Conservation (phyloP, 768 basidiomycete species). For the Nevesoporus exiguus region DNA sequence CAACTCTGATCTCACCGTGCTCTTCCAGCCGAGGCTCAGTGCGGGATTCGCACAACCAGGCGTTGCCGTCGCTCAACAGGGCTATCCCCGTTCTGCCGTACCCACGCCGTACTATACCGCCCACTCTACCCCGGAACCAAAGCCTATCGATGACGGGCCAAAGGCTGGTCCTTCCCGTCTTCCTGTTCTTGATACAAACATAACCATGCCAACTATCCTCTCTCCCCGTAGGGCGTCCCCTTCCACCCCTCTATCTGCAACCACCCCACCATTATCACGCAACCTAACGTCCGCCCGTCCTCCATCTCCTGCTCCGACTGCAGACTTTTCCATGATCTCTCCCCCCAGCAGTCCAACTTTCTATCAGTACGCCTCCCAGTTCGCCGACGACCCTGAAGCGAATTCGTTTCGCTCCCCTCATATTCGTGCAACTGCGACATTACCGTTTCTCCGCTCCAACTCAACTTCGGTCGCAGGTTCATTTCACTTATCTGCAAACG, state of each 20-base stretch:
- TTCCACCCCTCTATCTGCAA: slow-evolving; percentile 26
- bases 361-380: slow-evolving; percentile 31
- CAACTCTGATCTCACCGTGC: slow-evolving; percentile 22
- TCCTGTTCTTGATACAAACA: slow-evolving; percentile 20
- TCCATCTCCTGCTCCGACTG: slow-evolving; percentile 42
- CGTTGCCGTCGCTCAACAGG: slow-evolving; percentile 10
- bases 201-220: slow-evolving; percentile 4
- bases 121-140: slow-evolving; percentile 30
- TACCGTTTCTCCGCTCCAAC: slow-evolving; percentile 32
- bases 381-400: slow-evolving; percentile 13
- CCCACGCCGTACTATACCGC: slow-evolving; percentile 34
- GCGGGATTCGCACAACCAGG: slow-evolving; percentile 15
- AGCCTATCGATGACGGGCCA: slow-evolving; percentile 11
- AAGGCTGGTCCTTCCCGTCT: slow-evolving; percentile 29
- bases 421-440: slow-evolving; percentile 21
- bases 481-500: slow-evolving; percentile 17
- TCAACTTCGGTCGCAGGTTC: slow-evolving; percentile 23
- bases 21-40: slow-evolving; percentile 8
- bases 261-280: slow-evolving; percentile 23
- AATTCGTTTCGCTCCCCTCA: slow-evolving; percentile 25
- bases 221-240: slow-evolving; percentile 18
- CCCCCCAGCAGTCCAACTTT: slow-evolving; percentile 37
- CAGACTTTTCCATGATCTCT: slow-evolving; percentile 46
- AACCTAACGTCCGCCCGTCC: slow-evolving; percentile 29
- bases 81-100: slow-evolving; percentile 19